Conservation (phyloP, 257 asterid genomes). For the Catharanthus roseus region DNA sequence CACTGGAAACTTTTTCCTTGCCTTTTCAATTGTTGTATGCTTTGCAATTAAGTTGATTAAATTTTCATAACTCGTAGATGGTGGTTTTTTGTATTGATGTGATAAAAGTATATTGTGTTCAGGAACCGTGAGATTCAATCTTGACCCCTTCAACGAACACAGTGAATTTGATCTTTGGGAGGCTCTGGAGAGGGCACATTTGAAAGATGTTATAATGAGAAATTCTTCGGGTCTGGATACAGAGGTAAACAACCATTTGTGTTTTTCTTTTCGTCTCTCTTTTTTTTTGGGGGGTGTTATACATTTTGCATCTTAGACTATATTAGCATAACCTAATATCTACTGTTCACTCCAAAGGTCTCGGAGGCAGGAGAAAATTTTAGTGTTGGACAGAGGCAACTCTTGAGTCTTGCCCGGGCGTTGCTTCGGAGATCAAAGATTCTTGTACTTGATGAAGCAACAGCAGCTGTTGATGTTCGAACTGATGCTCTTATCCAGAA, state of each 20-base stretch:
- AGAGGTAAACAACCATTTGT: conserved; percentile 45
- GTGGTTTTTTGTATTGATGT: background rate
- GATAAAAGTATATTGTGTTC: conserved; percentile 5
- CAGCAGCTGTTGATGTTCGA: conserved; percentile 81
- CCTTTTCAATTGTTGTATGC: background rate
- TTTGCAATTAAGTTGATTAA: background rate
- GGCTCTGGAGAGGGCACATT: conserved; percentile 93
- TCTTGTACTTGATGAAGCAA: conserved; percentile 88
- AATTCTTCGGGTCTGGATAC: conserved; percentile 75
- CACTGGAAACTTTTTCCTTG: background rate
- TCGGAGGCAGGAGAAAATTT: conserved; percentile 85
- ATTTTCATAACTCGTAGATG: too few relatives aligned
- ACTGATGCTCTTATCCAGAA: conserved; percentile 84
- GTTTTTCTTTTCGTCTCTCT: background rate
- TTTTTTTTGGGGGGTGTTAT: background rate
- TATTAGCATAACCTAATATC: background rate
- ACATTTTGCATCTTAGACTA: background rate
- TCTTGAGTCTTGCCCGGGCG: conserved; percentile 78
- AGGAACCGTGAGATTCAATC: conserved; percentile 93
- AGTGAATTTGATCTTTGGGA: conserved; percentile 98
- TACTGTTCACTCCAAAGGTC: conserved; percentile 34
- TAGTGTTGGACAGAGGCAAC: conserved; percentile 85
- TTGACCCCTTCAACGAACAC: conserved; percentile 93
- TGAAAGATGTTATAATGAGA: conserved; percentile 87
- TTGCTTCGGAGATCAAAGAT: conserved; percentile 71